These are phyloP conservation scores for Aspergillus panamensis DNA, from an alignment of 495 filamentous ascomycete species.

Conservation along the genomic window DNA sequence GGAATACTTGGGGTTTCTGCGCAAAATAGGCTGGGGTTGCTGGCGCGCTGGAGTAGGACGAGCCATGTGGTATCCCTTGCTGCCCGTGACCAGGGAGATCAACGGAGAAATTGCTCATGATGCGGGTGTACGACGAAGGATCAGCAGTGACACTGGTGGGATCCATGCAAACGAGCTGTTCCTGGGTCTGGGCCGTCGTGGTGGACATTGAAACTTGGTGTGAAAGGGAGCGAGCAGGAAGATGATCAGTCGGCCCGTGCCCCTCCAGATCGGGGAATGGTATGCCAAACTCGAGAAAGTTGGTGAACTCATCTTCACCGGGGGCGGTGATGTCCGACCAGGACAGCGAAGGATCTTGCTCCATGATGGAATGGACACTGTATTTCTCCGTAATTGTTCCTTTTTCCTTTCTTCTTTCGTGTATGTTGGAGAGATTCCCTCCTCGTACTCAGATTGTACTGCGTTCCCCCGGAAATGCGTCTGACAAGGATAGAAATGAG, in stretches of 20 bases:
- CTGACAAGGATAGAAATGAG: background rate
- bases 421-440: background rate
- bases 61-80: conserved; percentile 26
- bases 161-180: conserved; percentile 30
- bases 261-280: conserved; percentile 47
- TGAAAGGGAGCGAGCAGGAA: conserved; percentile 32
- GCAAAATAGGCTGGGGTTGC: conserved; percentile 41
- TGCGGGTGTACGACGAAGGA: conserved; percentile 31
- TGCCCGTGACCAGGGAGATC: conserved; percentile 30
- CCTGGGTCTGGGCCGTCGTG: conserved; percentile 26
- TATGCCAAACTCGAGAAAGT: conserved; percentile 52
- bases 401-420: background rate
- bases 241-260: conserved; percentile 36
- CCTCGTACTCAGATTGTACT: background rate
- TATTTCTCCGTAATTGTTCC: background rate
- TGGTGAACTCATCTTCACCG: conserved; percentile 51
- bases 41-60: conserved; percentile 32
- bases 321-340: conserved; percentile 40
- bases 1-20: conserved; percentile 33
- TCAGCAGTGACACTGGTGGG: conserved; percentile 28
- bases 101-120: conserved; percentile 36
- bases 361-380: conserved; percentile 30
- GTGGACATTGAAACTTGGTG: conserved; percentile 33
- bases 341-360: conserved; percentile 39
- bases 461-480: background rate